Evolutionary conservation across 345 rosid species (phyloP).

Genomic region (Acer negundo): DNA sequence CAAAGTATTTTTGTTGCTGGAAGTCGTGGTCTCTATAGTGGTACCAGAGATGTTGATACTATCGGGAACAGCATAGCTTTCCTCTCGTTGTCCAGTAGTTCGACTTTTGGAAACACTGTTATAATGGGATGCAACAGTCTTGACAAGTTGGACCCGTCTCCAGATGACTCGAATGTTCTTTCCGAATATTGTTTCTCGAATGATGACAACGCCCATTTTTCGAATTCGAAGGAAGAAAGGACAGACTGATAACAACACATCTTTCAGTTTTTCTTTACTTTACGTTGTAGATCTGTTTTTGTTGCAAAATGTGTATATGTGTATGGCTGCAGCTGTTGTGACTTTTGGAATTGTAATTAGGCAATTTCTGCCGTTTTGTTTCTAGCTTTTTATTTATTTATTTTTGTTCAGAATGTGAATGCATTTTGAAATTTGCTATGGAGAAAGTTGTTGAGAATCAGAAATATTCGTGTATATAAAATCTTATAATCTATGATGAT

Average conservation of each 20-base stretch:
- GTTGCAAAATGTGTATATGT: slow-evolving; percentile 26
- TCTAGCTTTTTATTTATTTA: neutral
- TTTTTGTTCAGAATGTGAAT: slow-evolving; percentile 2
- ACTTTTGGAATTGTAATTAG: slow-evolving; percentile 41
- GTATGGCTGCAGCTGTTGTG: slow-evolving; percentile 26
- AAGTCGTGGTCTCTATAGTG: slow-evolving; percentile 71
- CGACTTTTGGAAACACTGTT: slow-evolving; percentile 13
- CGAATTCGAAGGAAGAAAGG: slow-evolving; percentile 23
- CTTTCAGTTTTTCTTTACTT: neutral
- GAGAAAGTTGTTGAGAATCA: no score
- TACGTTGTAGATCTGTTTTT: slow-evolving; percentile 16
- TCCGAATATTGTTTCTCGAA: slow-evolving; percentile 24
- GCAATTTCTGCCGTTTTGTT: slow-evolving; percentile 12
- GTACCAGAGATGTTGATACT: slow-evolving; percentile 46
- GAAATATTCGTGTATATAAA: no score
- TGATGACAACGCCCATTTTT: slow-evolving; percentile 7
- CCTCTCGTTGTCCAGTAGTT: slow-evolving; percentile 40
- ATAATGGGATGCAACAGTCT: neutral
- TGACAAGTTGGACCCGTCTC: slow-evolving; percentile 9
- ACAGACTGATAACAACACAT: neutral
- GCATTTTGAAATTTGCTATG: no score
- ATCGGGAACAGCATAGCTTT: slow-evolving; percentile 44
- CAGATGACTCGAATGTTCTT: slow-evolving; percentile 19
- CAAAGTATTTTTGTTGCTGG: slow-evolving; percentile 43
- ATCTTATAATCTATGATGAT: no score